A percentile compares a stretch with the other conserved stretches of the same genome.
Evolutionary conservation across 768 basidiomycete genomes (phyloP).

Genomic region (Chlorophyllum brunneum): DNA sequence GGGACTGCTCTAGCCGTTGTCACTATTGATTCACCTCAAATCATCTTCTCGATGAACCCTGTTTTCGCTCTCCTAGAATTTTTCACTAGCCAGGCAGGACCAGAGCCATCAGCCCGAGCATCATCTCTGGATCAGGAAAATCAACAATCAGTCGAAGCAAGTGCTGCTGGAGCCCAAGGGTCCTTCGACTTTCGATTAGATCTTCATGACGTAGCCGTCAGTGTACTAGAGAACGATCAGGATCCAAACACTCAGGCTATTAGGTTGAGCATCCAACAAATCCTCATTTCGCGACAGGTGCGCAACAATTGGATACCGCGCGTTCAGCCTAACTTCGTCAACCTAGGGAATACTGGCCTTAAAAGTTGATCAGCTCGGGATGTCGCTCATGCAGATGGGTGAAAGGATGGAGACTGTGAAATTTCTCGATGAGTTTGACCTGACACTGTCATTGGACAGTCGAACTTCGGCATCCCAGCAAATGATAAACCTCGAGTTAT

Average conservation of each 20-base stretch:
- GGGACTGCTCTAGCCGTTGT: conserved; percentile 70
- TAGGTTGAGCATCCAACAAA: conserved; percentile 74
- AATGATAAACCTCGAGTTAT: conserved; percentile 81
- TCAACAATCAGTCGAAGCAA: not conserved
- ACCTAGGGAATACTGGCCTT: conserved; percentile 75
- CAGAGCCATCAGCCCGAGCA: not conserved
- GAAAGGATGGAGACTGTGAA: conserved; percentile 76
- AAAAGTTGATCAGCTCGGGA: conserved; percentile 78
- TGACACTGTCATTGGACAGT: conserved; percentile 84
- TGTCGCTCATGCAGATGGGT: conserved; percentile 93
- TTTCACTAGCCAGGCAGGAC: conserved; percentile 46
- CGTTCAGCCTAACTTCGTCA: conserved; percentile 6
- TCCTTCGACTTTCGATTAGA: conserved; percentile 72
- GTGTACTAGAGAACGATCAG: conserved; percentile 81
- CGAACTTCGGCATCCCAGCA: conserved; percentile 67
- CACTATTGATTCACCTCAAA: conserved; percentile 87
- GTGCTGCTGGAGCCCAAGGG: conserved; percentile 7
- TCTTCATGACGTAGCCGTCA: conserved; percentile 85
- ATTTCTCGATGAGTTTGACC: conserved; percentile 89
- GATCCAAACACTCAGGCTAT: conserved; percentile 83
- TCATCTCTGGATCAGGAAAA: conserved; percentile 1
- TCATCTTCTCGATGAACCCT: conserved; percentile 91
- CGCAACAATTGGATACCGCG: conserved; percentile 11
- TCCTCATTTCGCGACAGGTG: conserved; percentile 91
- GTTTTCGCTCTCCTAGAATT: conserved; percentile 87